These are phyloP conservation scores for Leishmania turanica DNA, from an alignment of 208 protist species.

Conservation along the genomic window DNA sequence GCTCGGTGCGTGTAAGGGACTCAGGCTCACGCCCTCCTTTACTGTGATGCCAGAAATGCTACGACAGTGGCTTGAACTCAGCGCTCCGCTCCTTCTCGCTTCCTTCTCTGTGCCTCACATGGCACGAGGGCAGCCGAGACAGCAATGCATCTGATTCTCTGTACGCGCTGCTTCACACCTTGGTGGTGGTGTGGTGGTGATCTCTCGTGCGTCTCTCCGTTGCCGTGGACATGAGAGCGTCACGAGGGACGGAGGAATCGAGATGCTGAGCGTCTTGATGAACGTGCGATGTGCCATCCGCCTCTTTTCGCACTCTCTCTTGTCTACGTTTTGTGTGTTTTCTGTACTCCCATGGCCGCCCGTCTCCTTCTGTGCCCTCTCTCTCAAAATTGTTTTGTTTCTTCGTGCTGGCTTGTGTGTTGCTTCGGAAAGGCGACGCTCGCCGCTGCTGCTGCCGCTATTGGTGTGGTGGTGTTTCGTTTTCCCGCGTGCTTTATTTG, in stretches of 20 bases:
- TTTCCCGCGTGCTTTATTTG: not conserved
- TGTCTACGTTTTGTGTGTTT: too few species aligned
- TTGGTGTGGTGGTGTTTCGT: not conserved
- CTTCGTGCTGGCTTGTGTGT: not conserved
- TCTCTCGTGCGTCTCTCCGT: not conserved
- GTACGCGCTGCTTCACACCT: not conserved
- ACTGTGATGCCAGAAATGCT: not conserved
- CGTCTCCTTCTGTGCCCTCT: not conserved
- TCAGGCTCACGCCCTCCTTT: not conserved
- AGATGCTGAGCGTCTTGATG: not conserved
- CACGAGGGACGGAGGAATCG: not conserved
- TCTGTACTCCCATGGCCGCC: not conserved
- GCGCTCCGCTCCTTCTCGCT: not conserved
- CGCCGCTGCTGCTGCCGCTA: not conserved
- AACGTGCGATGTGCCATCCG: too few species aligned
- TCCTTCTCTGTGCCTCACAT: too few species aligned
- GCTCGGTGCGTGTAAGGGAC: not conserved
- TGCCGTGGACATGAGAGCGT: constrained; percentile 5
- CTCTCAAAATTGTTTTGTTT: not conserved
- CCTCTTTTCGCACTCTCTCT: too few species aligned
- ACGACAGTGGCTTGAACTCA: not conserved
- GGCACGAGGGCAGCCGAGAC: not conserved
- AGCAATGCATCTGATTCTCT: not conserved
- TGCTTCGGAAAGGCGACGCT: not conserved
- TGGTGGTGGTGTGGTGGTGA: not conserved